Evolutionary conservation across 2,329 filamentous ascomycete genomes (phyloP).

Genomic region (Daldinia sp.): DNA sequence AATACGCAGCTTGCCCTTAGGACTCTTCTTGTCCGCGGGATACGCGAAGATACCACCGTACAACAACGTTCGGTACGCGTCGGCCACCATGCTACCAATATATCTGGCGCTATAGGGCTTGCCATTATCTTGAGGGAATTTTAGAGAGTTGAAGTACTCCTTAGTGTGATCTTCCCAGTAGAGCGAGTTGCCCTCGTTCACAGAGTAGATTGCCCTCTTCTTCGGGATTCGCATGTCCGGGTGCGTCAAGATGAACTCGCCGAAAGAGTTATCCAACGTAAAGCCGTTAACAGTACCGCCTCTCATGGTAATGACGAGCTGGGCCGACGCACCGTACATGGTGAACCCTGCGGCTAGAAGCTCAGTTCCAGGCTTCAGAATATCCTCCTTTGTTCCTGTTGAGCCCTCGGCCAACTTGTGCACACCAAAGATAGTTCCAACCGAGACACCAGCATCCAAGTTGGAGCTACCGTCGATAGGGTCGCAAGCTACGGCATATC

Average conservation of each 20-base stretch:
- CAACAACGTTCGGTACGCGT: conserved; percentile 92
- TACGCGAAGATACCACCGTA: conserved; percentile 99
- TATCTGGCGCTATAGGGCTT: conserved; percentile 97
- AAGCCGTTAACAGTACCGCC: conserved; percentile 94
- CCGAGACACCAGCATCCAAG: conserved; percentile 95
- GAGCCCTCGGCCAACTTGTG: conserved; percentile 86
- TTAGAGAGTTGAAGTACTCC: conserved; percentile 88
- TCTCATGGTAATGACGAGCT: conserved; percentile 97
- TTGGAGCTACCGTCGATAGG: conserved; percentile 98
- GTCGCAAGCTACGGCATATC: conserved; percentile 96
- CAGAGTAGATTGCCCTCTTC: conserved; percentile 88
- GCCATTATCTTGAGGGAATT: conserved; percentile 74
- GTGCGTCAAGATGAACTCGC: conserved; percentile 98
- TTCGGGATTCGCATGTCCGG: conserved; percentile 90
- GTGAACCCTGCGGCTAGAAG: conserved; percentile 97
- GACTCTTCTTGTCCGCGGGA: conserved; percentile 96
- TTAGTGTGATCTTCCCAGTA: conserved; percentile 94
- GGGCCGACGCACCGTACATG: conserved; percentile 98
- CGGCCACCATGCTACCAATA: conserved; percentile 98
- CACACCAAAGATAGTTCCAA: conserved; percentile 96
- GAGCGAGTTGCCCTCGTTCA: conserved; percentile 97
- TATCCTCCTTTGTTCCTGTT: conserved; percentile 79
- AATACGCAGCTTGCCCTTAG: conserved; percentile 97
- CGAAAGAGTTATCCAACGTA: conserved; percentile 93
- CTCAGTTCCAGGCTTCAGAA: conserved; percentile 89